Percentiles rank a stretch among this genome's conserved stretches.
These are phyloP conservation scores for Penicillium sp. DNA, from an alignment of 2,329 filamentous ascomycete genomes.

Conservation along the genomic window DNA sequence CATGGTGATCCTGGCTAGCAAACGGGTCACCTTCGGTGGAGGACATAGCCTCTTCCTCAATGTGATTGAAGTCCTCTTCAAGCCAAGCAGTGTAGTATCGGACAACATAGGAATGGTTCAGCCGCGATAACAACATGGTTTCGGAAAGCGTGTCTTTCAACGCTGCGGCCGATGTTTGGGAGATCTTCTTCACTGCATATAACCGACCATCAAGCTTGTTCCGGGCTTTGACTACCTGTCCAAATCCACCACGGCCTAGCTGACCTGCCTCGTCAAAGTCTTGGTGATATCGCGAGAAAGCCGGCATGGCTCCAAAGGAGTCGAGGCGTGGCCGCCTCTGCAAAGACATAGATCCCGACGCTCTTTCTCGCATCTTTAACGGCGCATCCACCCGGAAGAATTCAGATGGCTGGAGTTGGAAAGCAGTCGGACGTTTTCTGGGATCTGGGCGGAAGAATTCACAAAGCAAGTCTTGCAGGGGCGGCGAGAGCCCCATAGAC, in stretches of 20 bases:
- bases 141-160: slow-evolving; percentile 62
- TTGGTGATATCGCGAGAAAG: slow-evolving; percentile 67
- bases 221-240: slow-evolving; percentile 87
- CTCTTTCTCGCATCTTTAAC: slow-evolving; percentile 30
- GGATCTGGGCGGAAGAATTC: slow-evolving; percentile 78
- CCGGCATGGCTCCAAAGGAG: slow-evolving; percentile 48
- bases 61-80: slow-evolving; percentile 52
- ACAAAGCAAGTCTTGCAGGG: slow-evolving; percentile 68
- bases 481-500: slow-evolving; percentile 60
- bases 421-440: slow-evolving; percentile 75
- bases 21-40: slow-evolving; percentile 49
- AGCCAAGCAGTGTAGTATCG: slow-evolving; percentile 95
- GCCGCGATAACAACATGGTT: slow-evolving; percentile 77
- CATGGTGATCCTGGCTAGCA: slow-evolving; percentile 21
- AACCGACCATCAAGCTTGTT: slow-evolving; percentile 89
- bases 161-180: slow-evolving; percentile 62
- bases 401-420: slow-evolving; percentile 54
- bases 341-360: slow-evolving; percentile 39
- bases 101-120: slow-evolving; percentile 81
- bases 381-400: slow-evolving; percentile 38
- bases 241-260: slow-evolving; percentile 87
- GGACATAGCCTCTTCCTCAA: slow-evolving; percentile 37
- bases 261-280: slow-evolving; percentile 87
- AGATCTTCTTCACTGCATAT: slow-evolving; percentile 96
- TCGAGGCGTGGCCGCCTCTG: slow-evolving; percentile 52